Conservation (phyloP, 495 filamentous ascomycete species). For the Thozetella sp. region DNA sequence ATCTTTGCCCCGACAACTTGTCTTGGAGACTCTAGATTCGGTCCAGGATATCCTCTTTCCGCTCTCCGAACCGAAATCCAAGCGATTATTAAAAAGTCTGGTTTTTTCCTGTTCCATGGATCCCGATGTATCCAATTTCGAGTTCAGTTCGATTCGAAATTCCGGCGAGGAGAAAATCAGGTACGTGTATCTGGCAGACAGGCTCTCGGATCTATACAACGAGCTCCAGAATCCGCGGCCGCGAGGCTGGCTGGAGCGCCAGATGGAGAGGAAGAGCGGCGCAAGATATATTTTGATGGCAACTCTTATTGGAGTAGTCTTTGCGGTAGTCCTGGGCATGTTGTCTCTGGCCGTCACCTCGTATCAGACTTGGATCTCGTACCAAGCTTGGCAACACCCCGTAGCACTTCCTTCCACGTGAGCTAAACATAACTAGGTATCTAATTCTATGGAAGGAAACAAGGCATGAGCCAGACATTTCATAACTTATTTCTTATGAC, state of each 20-base stretch:
- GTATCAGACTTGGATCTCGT: background rate
- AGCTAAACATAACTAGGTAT: no score
- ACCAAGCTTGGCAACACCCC: slow-evolving; percentile 1
- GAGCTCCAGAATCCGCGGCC: slow-evolving; percentile 34
- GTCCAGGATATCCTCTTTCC: slow-evolving; percentile 40
- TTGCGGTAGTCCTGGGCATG: slow-evolving; percentile 13
- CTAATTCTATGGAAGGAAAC: no score
- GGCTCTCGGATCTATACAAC: slow-evolving; percentile 30
- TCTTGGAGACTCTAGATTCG: slow-evolving; percentile 32
- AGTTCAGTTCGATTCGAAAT: slow-evolving; percentile 24
- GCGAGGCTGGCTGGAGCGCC: slow-evolving; percentile 27
- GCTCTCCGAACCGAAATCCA: slow-evolving; percentile 26
- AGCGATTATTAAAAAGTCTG: slow-evolving; percentile 22
- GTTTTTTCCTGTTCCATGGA: slow-evolving; percentile 24
- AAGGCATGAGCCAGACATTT: no score
- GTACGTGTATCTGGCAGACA: slow-evolving; percentile 31
- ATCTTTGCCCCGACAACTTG: slow-evolving; percentile 26
- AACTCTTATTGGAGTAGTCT: slow-evolving; percentile 30
- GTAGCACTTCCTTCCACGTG: no score
- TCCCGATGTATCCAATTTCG: slow-evolving; percentile 27
- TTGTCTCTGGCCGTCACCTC: background rate
- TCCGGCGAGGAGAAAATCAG: slow-evolving; percentile 26
- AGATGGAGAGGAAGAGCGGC: slow-evolving; percentile 36
- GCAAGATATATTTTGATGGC: slow-evolving; percentile 38
- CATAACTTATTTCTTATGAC: no score